Evolutionary conservation across 2,329 filamentous ascomycete genomes (phyloP), one percentile per base, ranked within the genome.

Genomic region (Gyromitra esculenta): DNA sequence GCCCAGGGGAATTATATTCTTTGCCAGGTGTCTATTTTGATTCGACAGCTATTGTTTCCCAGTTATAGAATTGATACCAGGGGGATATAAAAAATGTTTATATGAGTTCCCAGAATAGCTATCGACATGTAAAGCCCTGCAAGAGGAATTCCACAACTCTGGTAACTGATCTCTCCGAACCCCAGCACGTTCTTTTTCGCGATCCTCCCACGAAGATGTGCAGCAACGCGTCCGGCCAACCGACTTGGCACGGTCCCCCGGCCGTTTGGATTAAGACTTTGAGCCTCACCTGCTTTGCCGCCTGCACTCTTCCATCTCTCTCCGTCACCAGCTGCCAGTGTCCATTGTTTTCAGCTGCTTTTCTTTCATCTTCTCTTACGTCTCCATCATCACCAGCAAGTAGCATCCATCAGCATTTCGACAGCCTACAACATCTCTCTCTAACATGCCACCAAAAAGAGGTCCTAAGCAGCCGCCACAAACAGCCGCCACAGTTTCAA

Each of bases 361-460:
- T 65, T 68, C 25, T 54, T 48, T 15, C 21, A 13, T 56, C 18
- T 8, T 13, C 13, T 56, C 25, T 31, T 45, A 21, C 39, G 7
- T 50, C 11, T 21, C 60, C 18, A 48, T 31, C 31, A 11, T 41
- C 35, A 41, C 7, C 37, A 31, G 45, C 21, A 43, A 41, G 11
- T 50, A 69, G 8, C 15, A n/a, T 31, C n/a, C 21, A 48, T 48
- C 11, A 57, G 8, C 31, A 54, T 13, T 62, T 45, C 1, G 4
- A 41, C 39, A 50, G 15, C 50, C 56, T 6, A n/a, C 37, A 59
- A 31, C 70, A 21, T 9, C 15, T 39, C 50, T 45, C 45, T 35
- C n/a, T 39, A 45, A n/a, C 11, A 56, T 78, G 76, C 76, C 76
- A 31, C 73, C 76, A n/a, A 77, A 69, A 41, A 73, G 60, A 31